Conservation (phyloP, 1,139 yeast species). For the Zygosaccharomyces sapae region DNA sequence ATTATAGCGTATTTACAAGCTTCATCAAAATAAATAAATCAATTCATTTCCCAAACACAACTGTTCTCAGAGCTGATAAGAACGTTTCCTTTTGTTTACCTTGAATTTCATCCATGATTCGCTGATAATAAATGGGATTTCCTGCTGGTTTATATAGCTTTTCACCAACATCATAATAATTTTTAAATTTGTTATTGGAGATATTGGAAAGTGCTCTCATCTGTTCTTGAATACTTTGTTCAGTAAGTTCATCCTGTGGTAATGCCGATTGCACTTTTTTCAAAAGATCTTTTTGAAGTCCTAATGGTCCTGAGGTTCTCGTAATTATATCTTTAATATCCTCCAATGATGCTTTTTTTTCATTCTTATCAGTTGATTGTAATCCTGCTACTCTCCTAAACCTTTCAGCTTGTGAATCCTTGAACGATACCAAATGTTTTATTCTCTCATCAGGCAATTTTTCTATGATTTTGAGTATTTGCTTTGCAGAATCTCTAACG, state of each 20-base stretch:
- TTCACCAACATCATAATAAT: conserved; percentile 60
- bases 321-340: conserved; percentile 36
- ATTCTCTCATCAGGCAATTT: conserved; percentile 60
- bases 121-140: conserved; percentile 70
- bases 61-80: conserved; percentile 61
- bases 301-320: conserved; percentile 36
- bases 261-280: conserved; percentile 40
- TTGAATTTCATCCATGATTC: conserved; percentile 64
- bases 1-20: conserved; percentile 9
- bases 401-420: conserved; percentile 59
- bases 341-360: conserved; percentile 34
- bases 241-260: conserved; percentile 42
- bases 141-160: conserved; percentile 75
- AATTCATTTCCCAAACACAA: conserved; percentile 57
- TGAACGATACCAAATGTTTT: conserved; percentile 63
- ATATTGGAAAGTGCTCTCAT: conserved; percentile 55
- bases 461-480: conserved; percentile 42
- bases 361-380: conserved; percentile 27
- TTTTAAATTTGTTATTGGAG: conserved; percentile 57
- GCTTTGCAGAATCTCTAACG: conserved; percentile 40
- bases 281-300: conserved; percentile 31
- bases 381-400: conserved; percentile 46
- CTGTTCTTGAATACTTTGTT: conserved; percentile 56
- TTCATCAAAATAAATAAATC: not conserved
- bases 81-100: conserved; percentile 72